Base-by-base conservation (phyloP, 1,284 basidiomycete genomes). In the Fomitiporia mediterranea region DNA sequence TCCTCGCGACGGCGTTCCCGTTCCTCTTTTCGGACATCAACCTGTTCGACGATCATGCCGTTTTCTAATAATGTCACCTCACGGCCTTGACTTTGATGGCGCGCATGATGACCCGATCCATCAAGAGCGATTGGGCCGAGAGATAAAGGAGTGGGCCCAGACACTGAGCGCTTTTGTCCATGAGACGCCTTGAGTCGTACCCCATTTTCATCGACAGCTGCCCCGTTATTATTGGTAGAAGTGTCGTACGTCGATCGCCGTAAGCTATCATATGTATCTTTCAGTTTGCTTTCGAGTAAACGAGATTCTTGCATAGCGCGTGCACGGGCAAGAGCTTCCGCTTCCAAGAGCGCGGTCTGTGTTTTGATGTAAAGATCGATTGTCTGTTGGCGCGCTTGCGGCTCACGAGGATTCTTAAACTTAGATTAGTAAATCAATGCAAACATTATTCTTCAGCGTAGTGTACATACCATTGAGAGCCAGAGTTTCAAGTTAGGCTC, bases 401-500 rank as follows among this genome's bases (percentile, higher is more conserved):
- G 86, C 66, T 91, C 89, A 58, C 84, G 83, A 13, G 89, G 89
- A 64, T 89, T 91, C 89, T 91, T 23, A 28, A 54, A n/a, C 3
- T 13, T 19, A 38, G 9, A 15, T 23, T 0, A 38, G 19, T 27
- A 21, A 42, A 42, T n/a, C n/a, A n/a, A n/a, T n/a, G n/a, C n/a
- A n/a, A n/a, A n/a, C n/a, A n/a, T n/a, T n/a, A n/a, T n/a, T n/a
- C n/a, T n/a, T n/a, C n/a, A 51, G 13, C 13, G 42, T 27, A 11
- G 21, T 27, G 60, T 63, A 37, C 85, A 66, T 62, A 95, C 94
- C 74, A 96, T 84, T 56, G 82, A 86, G 53, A 91, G 77, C 86
- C 94, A 94, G 28, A 94, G 69, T 71, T 89, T 94, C 64, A 99
- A 72, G 66, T 91, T 88, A 62, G 82, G 81, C 68, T 93, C 89